Conservation (phyloP, 768 basidiomycete genomes). For the Leccinum aurantiacum region DNA sequence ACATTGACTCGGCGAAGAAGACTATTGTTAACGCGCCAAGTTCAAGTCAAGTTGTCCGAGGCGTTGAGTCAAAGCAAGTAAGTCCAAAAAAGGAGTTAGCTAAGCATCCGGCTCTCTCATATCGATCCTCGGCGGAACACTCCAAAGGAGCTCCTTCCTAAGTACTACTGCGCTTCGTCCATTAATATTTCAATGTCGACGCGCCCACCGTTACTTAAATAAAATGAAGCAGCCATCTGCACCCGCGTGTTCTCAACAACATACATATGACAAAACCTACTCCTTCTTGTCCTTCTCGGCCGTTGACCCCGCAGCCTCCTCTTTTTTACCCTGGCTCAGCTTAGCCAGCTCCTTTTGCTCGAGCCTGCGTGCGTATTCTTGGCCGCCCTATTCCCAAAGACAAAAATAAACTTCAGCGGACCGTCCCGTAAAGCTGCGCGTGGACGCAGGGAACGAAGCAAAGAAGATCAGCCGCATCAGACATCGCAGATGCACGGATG, state of each 20-base stretch:
- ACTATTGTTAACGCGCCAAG: background rate
- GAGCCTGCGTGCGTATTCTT: constrained; percentile 73
- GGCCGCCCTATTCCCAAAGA: constrained; percentile 61
- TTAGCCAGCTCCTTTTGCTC: constrained; percentile 47
- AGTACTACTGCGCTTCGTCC: background rate
- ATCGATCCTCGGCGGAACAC: background rate
- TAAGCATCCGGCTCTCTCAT: constrained; percentile 6
- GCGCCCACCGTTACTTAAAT: background rate
- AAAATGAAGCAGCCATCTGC: constrained; percentile 7
- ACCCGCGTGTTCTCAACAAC: constrained; percentile 2
- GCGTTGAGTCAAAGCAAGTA: constrained; percentile 13
- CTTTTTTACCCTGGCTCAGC: constrained; percentile 39
- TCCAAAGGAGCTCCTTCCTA: background rate
- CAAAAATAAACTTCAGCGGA: constrained; percentile 14
- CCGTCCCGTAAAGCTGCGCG: constrained; percentile 6
- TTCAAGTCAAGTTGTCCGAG: constrained; percentile 17
- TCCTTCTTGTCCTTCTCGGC: constrained; percentile 34
- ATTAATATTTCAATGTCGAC: constrained; percentile 8
- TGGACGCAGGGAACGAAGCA: constrained; percentile 4
- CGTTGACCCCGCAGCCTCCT: constrained; percentile 15
- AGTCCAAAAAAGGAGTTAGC: constrained; percentile 28
- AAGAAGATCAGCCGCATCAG: constrained; percentile 9
- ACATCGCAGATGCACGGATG: constrained; percentile 1
- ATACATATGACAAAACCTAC: constrained; percentile 13
- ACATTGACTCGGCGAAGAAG: constrained; percentile 1